Evolutionary conservation across 2,329 filamentous ascomycete species (phyloP).

Genomic region (Fusarium mexicanum): DNA sequence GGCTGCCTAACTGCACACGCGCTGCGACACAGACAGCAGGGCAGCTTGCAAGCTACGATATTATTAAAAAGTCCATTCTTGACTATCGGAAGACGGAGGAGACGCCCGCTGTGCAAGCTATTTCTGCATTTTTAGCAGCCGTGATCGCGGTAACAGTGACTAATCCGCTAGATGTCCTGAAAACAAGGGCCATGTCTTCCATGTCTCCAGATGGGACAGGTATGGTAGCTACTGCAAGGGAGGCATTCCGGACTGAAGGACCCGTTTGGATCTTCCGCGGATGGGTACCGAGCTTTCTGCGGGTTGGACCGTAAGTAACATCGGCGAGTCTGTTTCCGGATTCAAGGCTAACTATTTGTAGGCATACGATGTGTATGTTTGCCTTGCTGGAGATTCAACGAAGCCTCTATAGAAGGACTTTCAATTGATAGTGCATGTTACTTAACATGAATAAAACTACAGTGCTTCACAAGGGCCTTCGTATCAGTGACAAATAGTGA

Average conservation of each 20-base stretch:
- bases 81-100: neutral
- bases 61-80: neutral
- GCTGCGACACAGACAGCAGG: neutral
- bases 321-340: accelerated
- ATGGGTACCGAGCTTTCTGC: neutral
- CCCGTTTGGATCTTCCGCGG: neutral
- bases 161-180: neutral
- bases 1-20: neutral
- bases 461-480: accelerated
- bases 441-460: accelerated
- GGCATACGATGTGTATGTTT: neutral
- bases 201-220: neutral
- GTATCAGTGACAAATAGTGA: neutral
- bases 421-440: too few species aligned
- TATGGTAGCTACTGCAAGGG: neutral
- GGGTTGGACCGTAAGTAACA: neutral
- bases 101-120: neutral
- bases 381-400: neutral
- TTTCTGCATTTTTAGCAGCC: neutral
- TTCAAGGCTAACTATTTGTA: neutral
- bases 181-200: neutral
- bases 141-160: neutral
- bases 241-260: neutral
- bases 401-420: neutral
- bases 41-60: neutral